A percentile compares a stretch with the other conserved stretches of the same genome.
Evolutionary conservation across 805 yeast genomes (phyloP).

Genomic region (Zygosaccharomyces rouxii): DNA sequence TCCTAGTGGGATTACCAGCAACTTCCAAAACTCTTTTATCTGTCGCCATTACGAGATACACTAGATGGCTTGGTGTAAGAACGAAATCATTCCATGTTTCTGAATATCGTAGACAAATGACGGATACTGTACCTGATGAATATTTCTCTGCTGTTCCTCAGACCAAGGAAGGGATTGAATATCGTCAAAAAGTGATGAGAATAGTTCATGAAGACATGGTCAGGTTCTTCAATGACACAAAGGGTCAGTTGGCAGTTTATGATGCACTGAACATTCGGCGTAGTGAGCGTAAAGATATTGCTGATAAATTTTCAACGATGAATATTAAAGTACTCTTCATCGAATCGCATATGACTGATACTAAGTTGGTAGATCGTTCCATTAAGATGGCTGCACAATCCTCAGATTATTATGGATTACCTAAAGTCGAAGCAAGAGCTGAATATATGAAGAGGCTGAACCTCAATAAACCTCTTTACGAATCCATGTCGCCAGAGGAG

Average conservation of each 20-base stretch:
- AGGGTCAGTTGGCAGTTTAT: conserved; percentile 92
- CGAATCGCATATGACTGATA: conserved; percentile 80
- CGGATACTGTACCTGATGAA: conserved; percentile 56
- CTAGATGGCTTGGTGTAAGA: conserved; percentile 94
- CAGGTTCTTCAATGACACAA: conserved; percentile 63
- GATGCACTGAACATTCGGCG: conserved; percentile 90
- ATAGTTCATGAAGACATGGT: conserved; percentile 67
- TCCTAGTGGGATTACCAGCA: conserved; percentile 90
- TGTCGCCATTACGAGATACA: conserved; percentile 83
- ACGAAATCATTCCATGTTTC: conserved; percentile 90
- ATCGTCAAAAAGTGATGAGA: conserved; percentile 55
- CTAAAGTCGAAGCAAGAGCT: conserved; percentile 62
- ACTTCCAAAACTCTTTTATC: conserved; percentile 92
- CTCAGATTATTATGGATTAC: conserved; percentile 81
- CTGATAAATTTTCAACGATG: conserved; percentile 47
- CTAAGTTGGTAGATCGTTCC: conserved; percentile 61
- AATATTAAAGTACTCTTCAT: conserved; percentile 79
- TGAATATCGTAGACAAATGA: conserved; percentile 66
- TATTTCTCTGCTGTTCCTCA: conserved; percentile 58
- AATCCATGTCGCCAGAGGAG: conserved; percentile 57
- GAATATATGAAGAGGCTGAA: conserved; percentile 75
- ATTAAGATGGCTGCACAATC: conserved; percentile 81
- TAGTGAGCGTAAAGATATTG: conserved; percentile 57
- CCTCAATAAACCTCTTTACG: conserved; percentile 63
- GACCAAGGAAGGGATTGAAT: conserved; percentile 43